Percentiles rank a stretch among this genome's conserved stretches.
Conservation (phyloP, 2,329 filamentous ascomycete species). For the Xylaria sp. region DNA sequence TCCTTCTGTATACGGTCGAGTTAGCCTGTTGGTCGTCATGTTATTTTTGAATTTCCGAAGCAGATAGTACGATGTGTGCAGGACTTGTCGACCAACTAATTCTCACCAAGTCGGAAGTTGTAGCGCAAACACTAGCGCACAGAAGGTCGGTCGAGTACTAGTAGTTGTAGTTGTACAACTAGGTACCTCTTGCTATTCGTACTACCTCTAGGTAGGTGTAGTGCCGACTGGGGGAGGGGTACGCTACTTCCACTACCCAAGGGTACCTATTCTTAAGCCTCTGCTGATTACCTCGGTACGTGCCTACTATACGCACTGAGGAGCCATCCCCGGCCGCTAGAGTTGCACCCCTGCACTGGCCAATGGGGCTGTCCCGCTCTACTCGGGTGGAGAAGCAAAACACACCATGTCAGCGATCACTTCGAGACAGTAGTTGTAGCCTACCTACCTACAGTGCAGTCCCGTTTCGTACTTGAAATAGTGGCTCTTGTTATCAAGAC, state of each 20-base stretch:
- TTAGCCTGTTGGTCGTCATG: neutral
- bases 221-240: neutral
- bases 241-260: neutral
- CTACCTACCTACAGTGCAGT: neutral
- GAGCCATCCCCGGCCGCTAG: neutral
- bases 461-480: neutral
- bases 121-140: too few species aligned
- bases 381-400: neutral
- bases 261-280: neutral
- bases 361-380: neutral
- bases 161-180: too few species aligned
- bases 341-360: neutral
- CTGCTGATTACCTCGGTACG: constrained; percentile 3
- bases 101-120: too few species aligned
- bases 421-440: neutral
- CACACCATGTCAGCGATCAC: neutral
- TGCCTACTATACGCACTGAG: neutral
- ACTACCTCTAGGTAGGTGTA: too few species aligned
- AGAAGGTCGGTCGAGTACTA: too few species aligned
- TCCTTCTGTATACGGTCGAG: neutral
- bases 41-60: constrained; percentile 2
- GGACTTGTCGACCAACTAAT: too few species aligned
- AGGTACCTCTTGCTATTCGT: too few species aligned
- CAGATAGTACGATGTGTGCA: too few species aligned
- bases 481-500: constrained; percentile 1